Evolutionary conservation across 176 grass and related monocot genomes (phyloP), one percentile per base, ranked within the genome.

Genomic region (Oryza meridionalis): DNA sequence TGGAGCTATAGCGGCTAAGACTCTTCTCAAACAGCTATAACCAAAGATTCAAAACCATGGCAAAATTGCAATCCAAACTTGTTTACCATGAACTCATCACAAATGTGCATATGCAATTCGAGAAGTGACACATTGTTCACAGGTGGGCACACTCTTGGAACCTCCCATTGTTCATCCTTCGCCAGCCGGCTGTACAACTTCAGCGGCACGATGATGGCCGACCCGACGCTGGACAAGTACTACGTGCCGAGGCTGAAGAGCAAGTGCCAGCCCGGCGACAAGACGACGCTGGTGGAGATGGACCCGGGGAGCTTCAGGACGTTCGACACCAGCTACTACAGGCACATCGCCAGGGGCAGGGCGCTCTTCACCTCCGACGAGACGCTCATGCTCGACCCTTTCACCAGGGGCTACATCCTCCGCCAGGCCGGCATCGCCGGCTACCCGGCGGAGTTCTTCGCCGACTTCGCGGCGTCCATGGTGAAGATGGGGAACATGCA

Each of bases 241-340:
- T 94, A 94, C 76, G 9, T 35, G 3, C 72, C 59, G 2, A 86
- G 86, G 4, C 74, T 97, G 73, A 90, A 84, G 87, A 80, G 9
- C 26, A 92, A 81, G 72, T 97, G 92, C 81, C 29, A 29, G 22
- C 88, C 81, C 11, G 75, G 67, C 27, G 90, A 97, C 66, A 64
- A 37, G 19, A 81, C 63, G 77, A 88, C 86, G 29, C 86, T 92
- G 77, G 90, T 92, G 80, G 94, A 97, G 86, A 94, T 97, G 50
- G 94, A 94, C 85, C 92, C 94, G 0, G 94, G 94, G 12, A 97
- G 94, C 88, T 94, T 91, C 88, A 3, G 76, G 65, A 94, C 92
- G 5, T 97, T 97, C 76, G 92, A 97, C 81, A 80, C 83, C 3
- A 77, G 92, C 77, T 97, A 91, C 90, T 97, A 90, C 92, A 70